Evolutionary conservation across 768 basidiomycete genomes (phyloP), one percentile per base, ranked within the genome.

Genomic region (Boletus reticuloceps): DNA sequence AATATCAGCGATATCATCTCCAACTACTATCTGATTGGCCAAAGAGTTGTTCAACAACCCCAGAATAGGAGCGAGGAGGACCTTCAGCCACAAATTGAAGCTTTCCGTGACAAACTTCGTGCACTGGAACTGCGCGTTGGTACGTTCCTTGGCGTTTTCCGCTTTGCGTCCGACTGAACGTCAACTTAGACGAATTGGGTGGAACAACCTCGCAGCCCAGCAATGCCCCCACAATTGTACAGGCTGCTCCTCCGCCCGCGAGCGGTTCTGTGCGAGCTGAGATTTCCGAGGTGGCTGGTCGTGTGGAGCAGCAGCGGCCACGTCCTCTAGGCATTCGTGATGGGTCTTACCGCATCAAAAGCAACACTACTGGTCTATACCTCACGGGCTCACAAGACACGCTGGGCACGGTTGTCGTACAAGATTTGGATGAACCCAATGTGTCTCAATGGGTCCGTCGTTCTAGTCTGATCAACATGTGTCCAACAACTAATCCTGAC

Each of bases 331-430:
- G 44, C 37, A 7, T 53, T 22, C 17, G 17, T 8, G 34, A 54
- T 43, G 54, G 47, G n/a, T 31, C 41, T 4, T 54, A 49, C 20
- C 47, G 42, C 34, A 38, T 54, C 19, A 54, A 54, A 42, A 49
- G 54, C 37, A 43, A 43, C 17, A 12, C 2, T 17, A 20, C 22
- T 4, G 38, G 31, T 17, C 12, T 55, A 8, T 55, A 55, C 43
- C 54, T 55, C 29, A 34, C 44, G 17, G 41, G 22, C 38, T 16
- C 14, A 31, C 44, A 45, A 16, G 32, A 40, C n/a, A 5, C 13
- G 19, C 2, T 7, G 1, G 42, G 42, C 12, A 12, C 20, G 8
- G 50, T 51, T 12, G 49, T 39, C 22, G 43, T 25, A 12, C 54
- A 40, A 46, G 12, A 31, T 25, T 46, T 17, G 38, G 31, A 27